phyloP scores from a whole-genome alignment of 805 yeast genomes.

The Lachancea sp. region DNA sequence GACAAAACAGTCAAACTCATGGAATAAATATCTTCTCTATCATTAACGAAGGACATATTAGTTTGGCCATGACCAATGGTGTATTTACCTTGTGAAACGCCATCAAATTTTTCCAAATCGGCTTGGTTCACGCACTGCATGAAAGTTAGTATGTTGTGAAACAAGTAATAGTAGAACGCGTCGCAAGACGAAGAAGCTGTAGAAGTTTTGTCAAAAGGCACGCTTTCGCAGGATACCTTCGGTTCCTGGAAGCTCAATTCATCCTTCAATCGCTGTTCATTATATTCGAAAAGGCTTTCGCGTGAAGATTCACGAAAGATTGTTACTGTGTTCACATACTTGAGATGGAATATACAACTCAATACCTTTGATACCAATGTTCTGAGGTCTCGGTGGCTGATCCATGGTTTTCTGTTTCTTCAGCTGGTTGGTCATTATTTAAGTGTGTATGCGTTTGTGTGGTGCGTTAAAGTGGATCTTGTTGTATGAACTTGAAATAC shows the following conservation, averaged over 20 bases:
- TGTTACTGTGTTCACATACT: too few species aligned
- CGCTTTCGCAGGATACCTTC: too few species aligned
- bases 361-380: conserved; percentile 95
- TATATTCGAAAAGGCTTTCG: too few species aligned
- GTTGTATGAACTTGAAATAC: too few species aligned
- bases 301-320: too few species aligned
- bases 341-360: conserved; percentile 86
- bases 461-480: too few species aligned
- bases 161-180: not conserved
- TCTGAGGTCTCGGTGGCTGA: conserved; percentile 48
- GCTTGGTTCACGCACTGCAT: conserved; percentile 69
- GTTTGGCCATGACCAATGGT: conserved; percentile 99
- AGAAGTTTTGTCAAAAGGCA: too few species aligned
- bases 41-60: conserved; percentile 95
- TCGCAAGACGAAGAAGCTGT: too few species aligned
- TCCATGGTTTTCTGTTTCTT: conserved; percentile 28
- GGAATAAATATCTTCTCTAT: conserved; percentile 95
- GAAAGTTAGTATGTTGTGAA: not conserved
- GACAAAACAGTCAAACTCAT: conserved; percentile 84
- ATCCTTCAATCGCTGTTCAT: too few species aligned
- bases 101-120: conserved; percentile 78
- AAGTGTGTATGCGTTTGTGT: conserved; percentile 7
- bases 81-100: conserved; percentile 89
- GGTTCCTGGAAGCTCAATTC: too few species aligned
- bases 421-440: conserved; percentile 21